phyloP scores from a whole-genome alignment of 2,329 filamentous ascomycete genomes.

The Beauveria rudraprayagi region DNA sequence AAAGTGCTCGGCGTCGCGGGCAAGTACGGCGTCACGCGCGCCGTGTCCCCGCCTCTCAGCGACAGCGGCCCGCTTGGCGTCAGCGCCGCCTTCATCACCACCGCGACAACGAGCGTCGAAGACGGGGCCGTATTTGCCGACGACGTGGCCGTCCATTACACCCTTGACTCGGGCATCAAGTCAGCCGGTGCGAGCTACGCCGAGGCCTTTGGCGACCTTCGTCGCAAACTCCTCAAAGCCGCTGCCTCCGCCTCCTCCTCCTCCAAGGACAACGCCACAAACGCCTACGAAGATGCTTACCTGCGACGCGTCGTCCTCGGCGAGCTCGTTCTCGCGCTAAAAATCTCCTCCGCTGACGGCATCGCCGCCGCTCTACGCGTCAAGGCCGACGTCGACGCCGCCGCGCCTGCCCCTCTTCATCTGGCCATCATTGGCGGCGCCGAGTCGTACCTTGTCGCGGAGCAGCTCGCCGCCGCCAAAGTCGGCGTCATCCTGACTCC shows the following conservation, averaged over 20 bases:
- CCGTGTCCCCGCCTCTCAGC: constrained; percentile 46
- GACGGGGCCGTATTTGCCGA: constrained; percentile 43
- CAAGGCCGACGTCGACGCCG: constrained; percentile 47
- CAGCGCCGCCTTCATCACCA: constrained; percentile 50
- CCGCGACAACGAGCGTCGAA: constrained; percentile 37
- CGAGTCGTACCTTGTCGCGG: constrained; percentile 52
- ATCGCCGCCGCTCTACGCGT: constrained; percentile 52
- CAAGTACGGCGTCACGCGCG: constrained; percentile 50
- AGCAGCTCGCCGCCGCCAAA: constrained; percentile 45
- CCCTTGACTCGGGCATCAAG: constrained; percentile 34
- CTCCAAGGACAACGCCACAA: constrained; percentile 27
- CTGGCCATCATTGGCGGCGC: constrained; percentile 54
- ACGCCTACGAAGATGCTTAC: constrained; percentile 40
- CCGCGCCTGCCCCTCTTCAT: constrained; percentile 26
- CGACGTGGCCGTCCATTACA: constrained; percentile 52
- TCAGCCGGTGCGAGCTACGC: constrained; percentile 45
- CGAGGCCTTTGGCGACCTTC: constrained; percentile 42
- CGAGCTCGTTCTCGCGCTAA: constrained; percentile 46
- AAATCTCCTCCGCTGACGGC: constrained; percentile 53
- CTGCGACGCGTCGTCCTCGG: constrained; percentile 47
- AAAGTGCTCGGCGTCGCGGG: constrained; percentile 47
- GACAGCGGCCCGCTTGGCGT: constrained; percentile 43
- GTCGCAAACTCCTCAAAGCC: constrained; percentile 46
- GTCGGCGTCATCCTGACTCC: constrained; percentile 55
- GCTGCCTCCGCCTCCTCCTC: constrained; percentile 31